Evolutionary conservation across 2,329 filamentous ascomycete genomes (phyloP), one percentile per base, ranked within the genome.

Genomic region (Penicillium corylophilum): DNA sequence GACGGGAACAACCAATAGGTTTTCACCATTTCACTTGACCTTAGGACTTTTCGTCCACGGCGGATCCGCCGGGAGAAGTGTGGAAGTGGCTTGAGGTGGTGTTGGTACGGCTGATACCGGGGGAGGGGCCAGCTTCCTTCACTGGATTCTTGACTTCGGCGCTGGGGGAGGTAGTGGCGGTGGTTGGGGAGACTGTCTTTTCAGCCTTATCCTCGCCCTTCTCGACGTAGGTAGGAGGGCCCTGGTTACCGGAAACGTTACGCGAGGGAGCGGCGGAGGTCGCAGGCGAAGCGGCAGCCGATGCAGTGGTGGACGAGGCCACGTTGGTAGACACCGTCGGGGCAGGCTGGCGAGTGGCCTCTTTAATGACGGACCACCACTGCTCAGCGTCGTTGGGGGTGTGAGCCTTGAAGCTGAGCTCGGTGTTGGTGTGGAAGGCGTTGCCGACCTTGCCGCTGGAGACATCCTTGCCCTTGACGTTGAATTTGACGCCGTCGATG

Each of bases 401-500:
- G 72, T 91, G 87, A 0, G 92, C 91, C 76, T 95, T 95, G 83
- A 96, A 96, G 26, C 81, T 77, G 33, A 95, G 79, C 73, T 97
- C 93, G 36, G 90, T 85, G 23, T 76, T 83, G 59, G 92, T 89
- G 43, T 87, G 83, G 60, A 96, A 82, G 68, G 90, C 93, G 76
- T 86, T 88, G 65, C 87, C 86, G 57, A 96, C 75, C 57, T 87
- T 88, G 54, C 81, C 79, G 68, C 89, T 88, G 65, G 86, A 87
- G 50, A 87, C 84, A 69, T 99, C 92, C 74, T 97, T 97, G 71
- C 94, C 94, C 78, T 96, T 96, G 71, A 99, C 81, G 66, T 85
- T 90, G 80, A 99, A 97, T 74, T 95, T 96, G 54, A 87, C 82
- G 48, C 88, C 91, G 59, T 80, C 85, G 26, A 84, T 72, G 20